A percentile compares a stretch with the other conserved stretches of the same genome.
phyloP scores from a whole-genome alignment of 768 basidiomycete species.

The Pholiota microspora region DNA sequence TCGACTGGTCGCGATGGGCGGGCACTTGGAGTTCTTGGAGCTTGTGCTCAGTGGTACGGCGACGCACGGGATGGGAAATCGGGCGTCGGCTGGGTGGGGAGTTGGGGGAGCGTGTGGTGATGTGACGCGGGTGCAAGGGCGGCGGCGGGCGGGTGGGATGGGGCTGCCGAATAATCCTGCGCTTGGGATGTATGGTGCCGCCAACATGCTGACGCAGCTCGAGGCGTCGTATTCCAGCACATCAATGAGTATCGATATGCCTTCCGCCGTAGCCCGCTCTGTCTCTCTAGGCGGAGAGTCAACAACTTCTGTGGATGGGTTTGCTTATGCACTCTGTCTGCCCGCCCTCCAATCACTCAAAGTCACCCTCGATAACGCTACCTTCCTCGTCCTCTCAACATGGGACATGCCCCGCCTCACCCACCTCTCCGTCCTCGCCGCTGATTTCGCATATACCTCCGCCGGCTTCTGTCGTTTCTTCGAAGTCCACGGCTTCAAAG shows the following conservation, averaged over 20 bases:
- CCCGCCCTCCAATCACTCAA: slow-evolving; percentile 69
- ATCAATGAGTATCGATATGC: slow-evolving; percentile 3
- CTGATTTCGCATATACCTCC: slow-evolving; percentile 71
- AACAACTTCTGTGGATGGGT: slow-evolving; percentile 14
- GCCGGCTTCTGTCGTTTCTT: slow-evolving; percentile 67
- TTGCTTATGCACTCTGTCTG: slow-evolving; percentile 38
- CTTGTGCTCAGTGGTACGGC: slow-evolving; percentile 33
- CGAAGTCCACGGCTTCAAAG: slow-evolving; percentile 57
- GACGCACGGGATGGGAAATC: slow-evolving; percentile 9
- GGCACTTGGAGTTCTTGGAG: slow-evolving; percentile 64
- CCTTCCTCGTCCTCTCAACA: slow-evolving; percentile 60
- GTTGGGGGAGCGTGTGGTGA: background rate
- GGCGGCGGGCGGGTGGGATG: background rate
- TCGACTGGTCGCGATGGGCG: slow-evolving; percentile 48
- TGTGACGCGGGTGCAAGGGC: background rate
- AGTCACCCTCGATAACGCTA: slow-evolving; percentile 68
- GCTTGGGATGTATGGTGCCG: slow-evolving; percentile 2
- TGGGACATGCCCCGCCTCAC: slow-evolving; percentile 66
- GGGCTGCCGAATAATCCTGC: background rate
- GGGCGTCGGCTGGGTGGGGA: slow-evolving; percentile 1
- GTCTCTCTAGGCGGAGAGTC: background rate
- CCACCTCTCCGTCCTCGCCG: slow-evolving; percentile 65
- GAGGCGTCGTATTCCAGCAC: slow-evolving; percentile 9
- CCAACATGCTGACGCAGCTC: slow-evolving; percentile 13
- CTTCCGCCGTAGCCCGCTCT: slow-evolving; percentile 4